These are phyloP conservation scores for Trypanosoma lewisi DNA, from an alignment of 208 protist species.

Conservation along the genomic window DNA sequence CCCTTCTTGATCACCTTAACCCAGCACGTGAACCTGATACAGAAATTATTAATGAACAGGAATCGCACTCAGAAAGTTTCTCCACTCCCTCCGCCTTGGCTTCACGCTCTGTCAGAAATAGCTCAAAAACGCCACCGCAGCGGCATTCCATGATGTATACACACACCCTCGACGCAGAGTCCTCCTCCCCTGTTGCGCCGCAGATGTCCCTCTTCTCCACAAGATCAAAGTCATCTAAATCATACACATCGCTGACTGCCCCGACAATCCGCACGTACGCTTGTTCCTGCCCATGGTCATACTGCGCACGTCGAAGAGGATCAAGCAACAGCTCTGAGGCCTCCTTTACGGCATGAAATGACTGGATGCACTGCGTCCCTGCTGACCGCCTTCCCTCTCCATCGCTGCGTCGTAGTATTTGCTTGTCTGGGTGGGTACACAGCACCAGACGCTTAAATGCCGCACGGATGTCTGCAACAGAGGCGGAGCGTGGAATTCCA, in stretches of 20 bases:
- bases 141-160: constrained; percentile 73
- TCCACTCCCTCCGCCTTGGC: neutral
- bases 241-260: constrained; percentile 56
- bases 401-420: neutral
- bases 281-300: constrained; percentile 45
- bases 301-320: constrained; percentile 40
- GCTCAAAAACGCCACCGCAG: constrained; percentile 75
- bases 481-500: constrained; percentile 29
- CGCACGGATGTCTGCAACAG: constrained; percentile 52
- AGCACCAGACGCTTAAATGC: constrained; percentile 71
- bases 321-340: constrained; percentile 71
- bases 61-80: constrained; percentile 66
- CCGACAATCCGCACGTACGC: constrained; percentile 39
- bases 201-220: constrained; percentile 8
- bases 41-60: constrained; percentile 74
- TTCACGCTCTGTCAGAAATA: constrained; percentile 32
- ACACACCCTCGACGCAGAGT: constrained; percentile 15
- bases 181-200: constrained; percentile 11
- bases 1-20: neutral
- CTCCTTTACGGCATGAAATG: constrained; percentile 67
- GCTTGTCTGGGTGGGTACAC: constrained; percentile 73
- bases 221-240: constrained; percentile 51
- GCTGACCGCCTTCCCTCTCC: neutral
- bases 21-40: constrained; percentile 20
- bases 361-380: neutral